Conservation (phyloP, 148 eudicot species). For the Cornus controversa region DNA sequence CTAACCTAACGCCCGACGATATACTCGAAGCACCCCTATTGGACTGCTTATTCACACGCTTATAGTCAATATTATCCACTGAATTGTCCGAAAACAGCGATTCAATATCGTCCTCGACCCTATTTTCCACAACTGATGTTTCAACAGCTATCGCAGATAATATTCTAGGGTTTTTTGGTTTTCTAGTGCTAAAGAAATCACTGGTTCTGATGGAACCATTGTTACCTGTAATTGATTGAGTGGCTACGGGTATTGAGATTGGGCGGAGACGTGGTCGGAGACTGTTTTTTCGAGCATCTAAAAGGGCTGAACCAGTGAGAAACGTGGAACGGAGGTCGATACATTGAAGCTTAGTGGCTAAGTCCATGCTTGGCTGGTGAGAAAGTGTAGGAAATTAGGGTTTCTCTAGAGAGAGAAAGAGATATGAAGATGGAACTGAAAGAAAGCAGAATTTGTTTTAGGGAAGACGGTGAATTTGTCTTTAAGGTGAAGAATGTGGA, state of each 20-base stretch:
- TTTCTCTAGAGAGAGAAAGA: background rate
- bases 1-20: slow-evolving; percentile 85
- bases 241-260: slow-evolving; percentile 26
- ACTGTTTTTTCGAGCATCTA: slow-evolving; percentile 29
- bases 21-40: slow-evolving; percentile 75
- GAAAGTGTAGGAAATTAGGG: background rate
- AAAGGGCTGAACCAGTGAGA: slow-evolving; percentile 26
- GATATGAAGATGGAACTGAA: background rate
- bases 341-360: slow-evolving; percentile 41
- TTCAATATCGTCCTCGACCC: slow-evolving; percentile 59
- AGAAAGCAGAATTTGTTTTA: no score
- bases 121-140: slow-evolving; percentile 32
- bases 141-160: slow-evolving; percentile 50
- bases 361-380: slow-evolving; percentile 28
- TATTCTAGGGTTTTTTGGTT: slow-evolving; percentile 31
- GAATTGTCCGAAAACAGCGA: slow-evolving; percentile 61
- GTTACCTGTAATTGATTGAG: background rate
- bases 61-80: slow-evolving; percentile 24
- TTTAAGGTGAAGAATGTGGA: no score
- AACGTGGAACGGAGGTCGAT: slow-evolving; percentile 46
- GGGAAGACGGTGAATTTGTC: no score
- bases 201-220: slow-evolving; percentile 22
- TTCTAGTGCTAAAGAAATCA: slow-evolving; percentile 1
- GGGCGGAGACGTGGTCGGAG: slow-evolving; percentile 31
- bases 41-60: slow-evolving; percentile 39